Evolutionary conservation across 208 protist species (phyloP), one percentile per base, ranked within the genome.

Genomic region (Crithidia sp.): DNA sequence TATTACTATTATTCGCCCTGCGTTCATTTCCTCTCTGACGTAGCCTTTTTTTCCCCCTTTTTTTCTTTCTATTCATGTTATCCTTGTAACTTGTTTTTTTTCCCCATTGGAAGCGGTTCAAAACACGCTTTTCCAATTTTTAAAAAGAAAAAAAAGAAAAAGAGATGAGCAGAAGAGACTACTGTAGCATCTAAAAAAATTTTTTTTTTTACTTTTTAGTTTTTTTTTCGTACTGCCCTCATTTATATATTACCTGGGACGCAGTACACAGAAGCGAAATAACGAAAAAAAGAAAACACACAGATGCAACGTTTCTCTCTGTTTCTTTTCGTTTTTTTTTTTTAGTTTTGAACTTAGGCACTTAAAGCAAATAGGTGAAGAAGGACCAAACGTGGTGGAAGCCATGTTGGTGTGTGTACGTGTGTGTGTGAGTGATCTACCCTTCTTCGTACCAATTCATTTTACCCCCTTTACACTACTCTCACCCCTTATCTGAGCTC

Each of bases 261-360:
- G 28, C 28, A 28, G 28, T 28, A 28, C 28, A 28, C 28, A 28
- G 28, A 28, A 28, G 28, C 28, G 28, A 28, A 28, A 28, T 28
- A 28, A 28, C 28, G 1, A 28, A 28, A 28, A 28, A 28, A 28
- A 28, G 1, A 28, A 28, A 0, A 28, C 28, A 28, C 28, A 28
- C 28, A 28, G 28, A 28, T 28, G 28, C 28, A 28, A 28, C 28
- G 28, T 28, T 4, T 74, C 43, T 53, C 53, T 44, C 19, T 69
- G 4, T 39, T 54, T 17, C 49, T 53, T 28, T 52, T 47, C 52
- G 43, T 58, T 45, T 54, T 19, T 59, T 60, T 60, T 7, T 72
- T 67, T 66, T 73, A 37, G 52, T 57, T 65, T 71, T 47, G 39
- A 52, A 70, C 44, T 72, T 71, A 67, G 49, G 62, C 62, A 67